A percentile compares a stretch with the other conserved stretches of the same genome.
These are phyloP conservation scores for Penicillium angulare DNA, from an alignment of 495 filamentous ascomycete genomes.

Conservation along the genomic window DNA sequence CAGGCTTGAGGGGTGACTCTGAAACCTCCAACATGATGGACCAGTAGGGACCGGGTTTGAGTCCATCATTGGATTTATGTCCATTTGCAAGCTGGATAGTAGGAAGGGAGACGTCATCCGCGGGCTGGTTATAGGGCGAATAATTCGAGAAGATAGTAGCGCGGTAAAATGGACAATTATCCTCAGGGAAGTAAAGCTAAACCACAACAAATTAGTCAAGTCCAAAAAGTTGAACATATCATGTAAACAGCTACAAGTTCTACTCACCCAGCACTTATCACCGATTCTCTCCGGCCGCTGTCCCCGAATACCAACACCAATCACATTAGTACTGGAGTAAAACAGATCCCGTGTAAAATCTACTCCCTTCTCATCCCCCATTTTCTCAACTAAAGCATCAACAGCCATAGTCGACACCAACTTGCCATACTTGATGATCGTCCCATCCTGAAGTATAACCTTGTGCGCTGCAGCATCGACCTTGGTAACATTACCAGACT, in stretches of 20 bases:
- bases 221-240: no score
- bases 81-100: constrained; percentile 84
- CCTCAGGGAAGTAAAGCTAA: constrained; percentile 99
- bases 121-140: constrained; percentile 96
- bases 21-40: constrained; percentile 99
- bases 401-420: constrained; percentile 96
- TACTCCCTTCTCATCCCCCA: constrained; percentile 81
- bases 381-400: constrained; percentile 80
- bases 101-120: constrained; percentile 75
- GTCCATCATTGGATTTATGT: constrained; percentile 62
- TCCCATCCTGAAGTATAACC: constrained; percentile 80
- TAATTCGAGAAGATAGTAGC: constrained; percentile 99
- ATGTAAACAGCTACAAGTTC: no score
- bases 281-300: constrained; percentile 92
- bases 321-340: constrained; percentile 96
- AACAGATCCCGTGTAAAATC: constrained; percentile 85
- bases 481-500: constrained; percentile 77
- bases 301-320: constrained; percentile 93
- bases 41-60: constrained; percentile 94
- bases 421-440: constrained; percentile 86
- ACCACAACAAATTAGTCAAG: no score
- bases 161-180: constrained; percentile 99
- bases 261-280: constrained; percentile 99
- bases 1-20: constrained; percentile 91
- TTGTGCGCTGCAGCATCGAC: constrained; percentile 81